These are phyloP conservation scores for Marsdenia floribunda DNA, from an alignment of 257 asterid genomes.

Conservation along the genomic window DNA sequence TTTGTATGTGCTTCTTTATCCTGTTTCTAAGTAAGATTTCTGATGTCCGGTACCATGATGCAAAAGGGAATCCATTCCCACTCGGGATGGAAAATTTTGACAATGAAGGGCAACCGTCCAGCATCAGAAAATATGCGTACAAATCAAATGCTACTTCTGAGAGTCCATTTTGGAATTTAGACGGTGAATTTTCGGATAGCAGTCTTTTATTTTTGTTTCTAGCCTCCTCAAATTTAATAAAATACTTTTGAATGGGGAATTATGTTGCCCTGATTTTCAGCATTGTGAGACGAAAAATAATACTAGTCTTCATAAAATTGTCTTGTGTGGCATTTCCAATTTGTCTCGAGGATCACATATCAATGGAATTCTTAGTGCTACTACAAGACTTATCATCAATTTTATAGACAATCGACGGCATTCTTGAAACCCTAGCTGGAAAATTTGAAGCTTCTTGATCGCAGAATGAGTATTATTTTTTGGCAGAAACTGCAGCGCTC, in stretches of 20 bases:
- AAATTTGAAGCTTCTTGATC: background rate
- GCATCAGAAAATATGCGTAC: background rate
- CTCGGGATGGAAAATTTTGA: background rate
- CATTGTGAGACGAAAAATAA: background rate
- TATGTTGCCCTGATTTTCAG: background rate
- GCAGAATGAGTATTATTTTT: background rate
- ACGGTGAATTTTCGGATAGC: background rate
- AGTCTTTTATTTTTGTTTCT: background rate
- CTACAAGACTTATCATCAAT: background rate
- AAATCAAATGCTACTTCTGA: background rate
- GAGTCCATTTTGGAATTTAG: background rate
- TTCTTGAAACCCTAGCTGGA: background rate
- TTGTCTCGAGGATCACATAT: background rate
- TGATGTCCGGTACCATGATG: background rate
- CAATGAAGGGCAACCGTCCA: no score
- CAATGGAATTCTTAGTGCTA: background rate
- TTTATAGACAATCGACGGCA: background rate
- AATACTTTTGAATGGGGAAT: background rate
- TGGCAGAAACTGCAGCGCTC: constrained; percentile 5
- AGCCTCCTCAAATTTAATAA: no score
- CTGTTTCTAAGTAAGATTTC: background rate
- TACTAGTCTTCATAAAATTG: background rate
- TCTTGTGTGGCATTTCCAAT: background rate
- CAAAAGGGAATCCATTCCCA: background rate
- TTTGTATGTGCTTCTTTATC: background rate